These are phyloP conservation scores for Isoetes taiwanensis DNA, from an alignment of 75 land plant species.

Conservation along the genomic window DNA sequence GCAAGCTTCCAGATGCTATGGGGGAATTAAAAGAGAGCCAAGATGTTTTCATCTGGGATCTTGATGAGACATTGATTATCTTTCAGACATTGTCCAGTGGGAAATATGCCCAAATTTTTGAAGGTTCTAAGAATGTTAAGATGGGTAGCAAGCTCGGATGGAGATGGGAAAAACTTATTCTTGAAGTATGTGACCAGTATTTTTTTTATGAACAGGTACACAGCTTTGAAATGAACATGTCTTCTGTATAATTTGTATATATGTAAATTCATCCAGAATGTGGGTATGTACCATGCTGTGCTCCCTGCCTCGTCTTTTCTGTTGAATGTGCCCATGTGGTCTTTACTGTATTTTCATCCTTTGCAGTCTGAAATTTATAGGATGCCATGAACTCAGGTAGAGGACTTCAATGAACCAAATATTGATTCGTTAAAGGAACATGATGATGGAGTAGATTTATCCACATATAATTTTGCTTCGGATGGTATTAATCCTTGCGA, in stretches of 20 bases:
- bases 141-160: slow-evolving; percentile 48
- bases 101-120: slow-evolving; percentile 44
- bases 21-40: no score
- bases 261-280: no score
- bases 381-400: slow-evolving; percentile 33
- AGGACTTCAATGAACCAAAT: slow-evolving; percentile 59
- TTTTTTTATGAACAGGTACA: slow-evolving; percentile 85
- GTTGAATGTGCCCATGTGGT: not conserved
- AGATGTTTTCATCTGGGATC: slow-evolving; percentile 68
- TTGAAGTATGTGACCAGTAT: slow-evolving; percentile 51
- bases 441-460: slow-evolving; percentile 72
- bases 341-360: not conserved
- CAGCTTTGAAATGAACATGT: no score
- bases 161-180: slow-evolving; percentile 67
- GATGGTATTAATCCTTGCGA: slow-evolving; percentile 45
- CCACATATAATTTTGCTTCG: slow-evolving; percentile 43
- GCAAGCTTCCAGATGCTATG: no score
- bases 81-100: slow-evolving; percentile 71
- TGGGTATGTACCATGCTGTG: no score
- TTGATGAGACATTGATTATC: slow-evolving; percentile 87
- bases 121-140: slow-evolving; percentile 45
- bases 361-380: not conserved
- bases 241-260: no score
- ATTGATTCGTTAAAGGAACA: slow-evolving; percentile 37
- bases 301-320: not conserved